A percentile compares a stretch with the other conserved stretches of the same genome.
Evolutionary conservation across 345 rosid genomes (phyloP).

Genomic region (Angophora floribunda): DNA sequence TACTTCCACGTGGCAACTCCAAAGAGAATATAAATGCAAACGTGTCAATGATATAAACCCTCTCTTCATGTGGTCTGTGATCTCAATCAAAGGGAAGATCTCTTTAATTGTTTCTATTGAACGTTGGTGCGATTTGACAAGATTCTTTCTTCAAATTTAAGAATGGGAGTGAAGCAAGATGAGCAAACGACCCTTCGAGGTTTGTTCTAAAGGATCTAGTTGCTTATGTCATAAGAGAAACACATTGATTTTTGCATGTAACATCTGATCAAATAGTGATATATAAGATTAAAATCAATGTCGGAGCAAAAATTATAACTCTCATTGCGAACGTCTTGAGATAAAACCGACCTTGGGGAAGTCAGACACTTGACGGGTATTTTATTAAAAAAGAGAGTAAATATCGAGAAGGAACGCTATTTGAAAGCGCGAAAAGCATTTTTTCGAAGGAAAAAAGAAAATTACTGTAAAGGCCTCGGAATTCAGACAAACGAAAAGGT

Average conservation of each 20-base stretch:
- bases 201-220: neutral
- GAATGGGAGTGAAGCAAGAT: neutral
- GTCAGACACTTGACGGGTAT: accelerated
- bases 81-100: neutral
- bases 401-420: neutral
- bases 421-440: neutral
- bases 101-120: neutral
- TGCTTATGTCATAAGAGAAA: neutral
- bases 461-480: neutral
- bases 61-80: neutral
- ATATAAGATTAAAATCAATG: neutral
- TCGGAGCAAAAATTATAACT: neutral
- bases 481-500: neutral
- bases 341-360: neutral
- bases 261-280: neutral
- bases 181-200: neutral
- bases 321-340: accelerated
- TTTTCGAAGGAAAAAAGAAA: neutral
- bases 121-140: neutral
- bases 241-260: neutral
- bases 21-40: neutral
- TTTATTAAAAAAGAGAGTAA: neutral
- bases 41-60: neutral
- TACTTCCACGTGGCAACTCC: neutral
- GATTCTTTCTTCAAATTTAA: neutral